A percentile compares a stretch with the other conserved stretches of the same genome.
These are phyloP conservation scores for Sphagnum magellanicum DNA, from an alignment of 228 moss, liverwort and hornwort genomes.

Conservation along the genomic window DNA sequence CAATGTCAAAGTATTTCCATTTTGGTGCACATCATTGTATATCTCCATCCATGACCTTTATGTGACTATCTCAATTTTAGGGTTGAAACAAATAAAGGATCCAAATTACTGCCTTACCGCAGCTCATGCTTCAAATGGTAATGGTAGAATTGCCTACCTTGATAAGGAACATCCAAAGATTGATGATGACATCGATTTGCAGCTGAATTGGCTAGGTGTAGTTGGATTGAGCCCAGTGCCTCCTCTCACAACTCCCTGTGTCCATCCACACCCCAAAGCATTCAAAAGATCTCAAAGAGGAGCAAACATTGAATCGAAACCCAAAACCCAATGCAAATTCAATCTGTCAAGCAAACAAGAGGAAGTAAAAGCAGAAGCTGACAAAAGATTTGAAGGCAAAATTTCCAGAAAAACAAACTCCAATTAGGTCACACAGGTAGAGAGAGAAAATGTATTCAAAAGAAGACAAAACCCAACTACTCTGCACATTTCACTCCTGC, in stretches of 20 bases:
- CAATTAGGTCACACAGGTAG: no score
- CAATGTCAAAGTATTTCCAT: background rate
- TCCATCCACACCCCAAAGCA: no score
- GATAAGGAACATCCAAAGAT: conserved; percentile 28
- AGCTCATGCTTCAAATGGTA: background rate
- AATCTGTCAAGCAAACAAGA: no score
- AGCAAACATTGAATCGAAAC: no score
- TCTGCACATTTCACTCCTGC: no score
- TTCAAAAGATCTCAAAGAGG: no score
- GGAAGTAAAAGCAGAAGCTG: no score
- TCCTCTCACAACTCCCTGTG: conserved; percentile 24
- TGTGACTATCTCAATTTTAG: background rate
- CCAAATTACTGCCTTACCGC: background rate
- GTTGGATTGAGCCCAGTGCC: conserved; percentile 8
- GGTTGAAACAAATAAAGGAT: background rate
- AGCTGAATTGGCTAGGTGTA: conserved; percentile 19
- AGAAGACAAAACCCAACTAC: no score
- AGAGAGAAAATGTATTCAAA: no score
- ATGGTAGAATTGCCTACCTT: conserved; percentile 15
- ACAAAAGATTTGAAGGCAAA: no score
- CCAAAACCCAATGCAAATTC: no score
- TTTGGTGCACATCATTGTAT: background rate
- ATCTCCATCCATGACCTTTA: background rate
- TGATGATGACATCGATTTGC: conserved; percentile 30
- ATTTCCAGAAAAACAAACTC: no score